phyloP scores from a whole-genome alignment of 768 basidiomycete species.

The Kwoniella europaea region DNA sequence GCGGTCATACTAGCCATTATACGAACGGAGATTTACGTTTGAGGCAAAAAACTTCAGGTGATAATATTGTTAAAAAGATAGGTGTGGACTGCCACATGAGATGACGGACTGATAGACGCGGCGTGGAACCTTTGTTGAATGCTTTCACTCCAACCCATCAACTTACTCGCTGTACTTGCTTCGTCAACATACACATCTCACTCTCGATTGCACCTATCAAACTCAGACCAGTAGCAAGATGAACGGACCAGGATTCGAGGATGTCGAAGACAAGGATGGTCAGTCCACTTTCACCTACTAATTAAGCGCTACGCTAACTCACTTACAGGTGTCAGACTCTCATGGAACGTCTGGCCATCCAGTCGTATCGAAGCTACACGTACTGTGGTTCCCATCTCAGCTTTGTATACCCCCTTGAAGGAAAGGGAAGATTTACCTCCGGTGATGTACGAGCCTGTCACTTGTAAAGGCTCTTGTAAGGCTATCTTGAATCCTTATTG shows the following conservation, averaged over 20 bases:
- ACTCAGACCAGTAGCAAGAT: conserved; percentile 30
- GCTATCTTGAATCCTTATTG: conserved; percentile 98
- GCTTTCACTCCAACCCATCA: conserved; percentile 5
- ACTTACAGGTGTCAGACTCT: conserved; percentile 79
- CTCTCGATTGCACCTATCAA: background rate
- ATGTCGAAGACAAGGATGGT: conserved; percentile 97
- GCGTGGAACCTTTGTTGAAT: conserved; percentile 25
- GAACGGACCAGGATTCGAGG: conserved; percentile 74
- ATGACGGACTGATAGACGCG: conserved; percentile 9
- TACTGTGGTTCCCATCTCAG: conserved; percentile 97
- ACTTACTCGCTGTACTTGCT: background rate
- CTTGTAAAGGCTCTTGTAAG: conserved; percentile 96
- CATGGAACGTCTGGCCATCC: conserved; percentile 99
- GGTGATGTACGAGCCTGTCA: conserved; percentile 96
- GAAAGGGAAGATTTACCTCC: conserved; percentile 91
- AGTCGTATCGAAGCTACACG: conserved; percentile 97
- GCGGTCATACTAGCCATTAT: conserved; percentile 48
- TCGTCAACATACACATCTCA: background rate
- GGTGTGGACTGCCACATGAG: background rate
- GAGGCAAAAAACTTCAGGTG: no score
- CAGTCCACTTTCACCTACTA: conserved; percentile 39
- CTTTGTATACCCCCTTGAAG: conserved; percentile 94
- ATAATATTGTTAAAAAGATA: no score
- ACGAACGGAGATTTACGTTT: conserved; percentile 38
- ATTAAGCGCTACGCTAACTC: background rate